Conservation (phyloP, 164 flowering plant genomes). For the Magnolia changhungtana region DNA sequence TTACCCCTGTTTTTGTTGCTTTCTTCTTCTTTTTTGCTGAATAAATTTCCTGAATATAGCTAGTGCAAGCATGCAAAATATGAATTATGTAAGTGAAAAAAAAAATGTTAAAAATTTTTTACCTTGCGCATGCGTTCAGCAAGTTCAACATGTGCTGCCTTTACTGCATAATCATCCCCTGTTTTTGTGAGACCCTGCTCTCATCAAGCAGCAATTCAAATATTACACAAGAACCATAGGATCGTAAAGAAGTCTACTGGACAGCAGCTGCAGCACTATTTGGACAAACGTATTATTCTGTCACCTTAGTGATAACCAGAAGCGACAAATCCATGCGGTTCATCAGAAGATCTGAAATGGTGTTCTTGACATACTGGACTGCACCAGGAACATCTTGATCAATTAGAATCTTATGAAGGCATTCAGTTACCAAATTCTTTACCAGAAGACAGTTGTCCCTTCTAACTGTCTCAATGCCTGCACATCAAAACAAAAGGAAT, state of each 20-base stretch:
- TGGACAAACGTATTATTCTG: conserved; percentile 4
- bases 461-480: conserved; percentile 98
- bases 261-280: background rate
- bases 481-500: conserved; percentile 9
- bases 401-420: conserved; percentile 88
- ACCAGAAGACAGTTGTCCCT: conserved; percentile 96
- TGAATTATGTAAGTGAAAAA: background rate
- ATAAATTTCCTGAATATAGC: too few species aligned
- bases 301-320: conserved; percentile 92
- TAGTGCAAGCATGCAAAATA: background rate
- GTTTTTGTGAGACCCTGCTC: conserved; percentile 91
- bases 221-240: background rate
- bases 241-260: background rate
- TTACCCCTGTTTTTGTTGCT: too few species aligned
- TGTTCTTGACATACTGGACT: conserved; percentile 84
- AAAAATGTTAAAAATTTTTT: conserved; percentile 6
- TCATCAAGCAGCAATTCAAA: background rate
- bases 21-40: too few species aligned
- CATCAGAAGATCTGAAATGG: conserved; percentile 96
- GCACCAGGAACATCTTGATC: conserved; percentile 91
- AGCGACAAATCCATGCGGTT: conserved; percentile 97
- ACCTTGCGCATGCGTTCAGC: conserved; percentile 99
- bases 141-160: conserved; percentile 97
- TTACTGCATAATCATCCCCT: conserved; percentile 95
- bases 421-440: conserved; percentile 89